A percentile compares a stretch with the other conserved stretches of the same genome.
Evolutionary conservation across 306 rosid species (phyloP).

Genomic region (Lathyrus tuberosus): DNA sequence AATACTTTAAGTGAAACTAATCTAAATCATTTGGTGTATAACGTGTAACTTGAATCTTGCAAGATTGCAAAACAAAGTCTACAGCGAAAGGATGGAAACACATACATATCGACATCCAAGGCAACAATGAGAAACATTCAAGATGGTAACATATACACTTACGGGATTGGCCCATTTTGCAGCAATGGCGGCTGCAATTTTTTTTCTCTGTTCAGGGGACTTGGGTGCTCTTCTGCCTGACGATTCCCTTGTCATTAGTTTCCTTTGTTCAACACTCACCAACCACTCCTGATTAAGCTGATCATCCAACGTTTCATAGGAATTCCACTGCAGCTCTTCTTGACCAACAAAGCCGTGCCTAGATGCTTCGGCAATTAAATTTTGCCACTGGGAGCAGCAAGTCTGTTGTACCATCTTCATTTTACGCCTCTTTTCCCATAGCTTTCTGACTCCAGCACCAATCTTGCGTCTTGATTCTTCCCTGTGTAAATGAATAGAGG

Average conservation of each 20-base stretch:
- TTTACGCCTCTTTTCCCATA: conserved; percentile 71
- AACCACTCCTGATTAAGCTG: conserved; percentile 70
- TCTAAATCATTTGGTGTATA: too few relatives aligned
- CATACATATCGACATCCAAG: too few relatives aligned
- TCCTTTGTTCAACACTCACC: conserved; percentile 64
- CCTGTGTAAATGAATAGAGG: conserved; percentile 55
- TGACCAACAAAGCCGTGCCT: conserved; percentile 70
- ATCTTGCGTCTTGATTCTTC: conserved; percentile 76
- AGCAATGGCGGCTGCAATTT: conserved; percentile 85
- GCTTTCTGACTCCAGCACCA: conserved; percentile 70
- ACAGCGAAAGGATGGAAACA: too few relatives aligned
- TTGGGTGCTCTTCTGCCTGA: conserved; percentile 80
- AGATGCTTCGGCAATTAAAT: conserved; percentile 82
- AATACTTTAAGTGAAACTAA: too few relatives aligned
- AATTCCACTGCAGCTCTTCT: conserved; percentile 83
- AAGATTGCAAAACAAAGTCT: too few relatives aligned
- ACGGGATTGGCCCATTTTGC: conserved; percentile 96
- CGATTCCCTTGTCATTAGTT: conserved; percentile 46
- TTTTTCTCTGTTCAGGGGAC: conserved; percentile 85
- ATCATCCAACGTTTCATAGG: conserved; percentile 60
- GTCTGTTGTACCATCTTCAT: conserved; percentile 62
- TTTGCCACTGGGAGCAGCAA: conserved; percentile 82
- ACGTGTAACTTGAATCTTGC: too few relatives aligned
- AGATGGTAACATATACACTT: conserved; percentile 38
- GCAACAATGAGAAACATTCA: too few relatives aligned